phyloP scores from a whole-genome alignment of 1,284 basidiomycete species.

The Chondrostereum purpureum region DNA sequence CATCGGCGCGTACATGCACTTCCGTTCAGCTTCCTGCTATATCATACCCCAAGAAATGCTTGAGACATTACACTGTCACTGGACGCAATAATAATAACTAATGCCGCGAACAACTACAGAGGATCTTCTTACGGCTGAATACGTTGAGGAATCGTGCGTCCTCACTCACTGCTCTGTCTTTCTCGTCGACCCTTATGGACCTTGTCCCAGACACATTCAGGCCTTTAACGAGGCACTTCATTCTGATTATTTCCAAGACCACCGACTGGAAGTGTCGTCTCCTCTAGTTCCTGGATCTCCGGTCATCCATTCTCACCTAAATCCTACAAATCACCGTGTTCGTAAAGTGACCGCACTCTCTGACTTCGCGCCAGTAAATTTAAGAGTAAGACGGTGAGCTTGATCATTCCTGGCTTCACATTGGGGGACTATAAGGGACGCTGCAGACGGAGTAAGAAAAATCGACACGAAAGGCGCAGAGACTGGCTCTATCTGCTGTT shows the following conservation, averaged over 20 bases:
- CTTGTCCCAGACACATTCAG: constrained; percentile 53
- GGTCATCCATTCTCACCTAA: constrained; percentile 19
- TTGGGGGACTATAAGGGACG: neutral
- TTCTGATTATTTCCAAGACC: constrained; percentile 48
- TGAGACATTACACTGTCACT: no score
- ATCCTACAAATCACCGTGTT: constrained; percentile 31
- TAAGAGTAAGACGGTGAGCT: constrained; percentile 66
- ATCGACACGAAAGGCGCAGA: constrained; percentile 47
- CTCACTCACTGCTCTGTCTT: constrained; percentile 5
- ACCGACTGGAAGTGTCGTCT: constrained; percentile 30
- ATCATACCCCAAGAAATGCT: no score
- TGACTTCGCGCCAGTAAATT: constrained; percentile 89
- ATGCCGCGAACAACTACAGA: no score
- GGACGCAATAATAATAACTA: no score
- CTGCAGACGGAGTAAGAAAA: constrained; percentile 43
- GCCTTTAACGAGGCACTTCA: constrained; percentile 64
- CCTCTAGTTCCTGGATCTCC: constrained; percentile 22
- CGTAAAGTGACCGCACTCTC: constrained; percentile 83
- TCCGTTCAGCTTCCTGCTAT: no score
- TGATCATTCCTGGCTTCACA: neutral
- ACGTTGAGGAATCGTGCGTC: constrained; percentile 67
- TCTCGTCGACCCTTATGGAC: constrained; percentile 9
- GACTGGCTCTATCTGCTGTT: constrained; percentile 79
- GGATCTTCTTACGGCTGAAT: constrained; percentile 36
- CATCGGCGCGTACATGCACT: no score